Conservation (phyloP, 805 yeast species). For the Isabelozyma heimii region DNA sequence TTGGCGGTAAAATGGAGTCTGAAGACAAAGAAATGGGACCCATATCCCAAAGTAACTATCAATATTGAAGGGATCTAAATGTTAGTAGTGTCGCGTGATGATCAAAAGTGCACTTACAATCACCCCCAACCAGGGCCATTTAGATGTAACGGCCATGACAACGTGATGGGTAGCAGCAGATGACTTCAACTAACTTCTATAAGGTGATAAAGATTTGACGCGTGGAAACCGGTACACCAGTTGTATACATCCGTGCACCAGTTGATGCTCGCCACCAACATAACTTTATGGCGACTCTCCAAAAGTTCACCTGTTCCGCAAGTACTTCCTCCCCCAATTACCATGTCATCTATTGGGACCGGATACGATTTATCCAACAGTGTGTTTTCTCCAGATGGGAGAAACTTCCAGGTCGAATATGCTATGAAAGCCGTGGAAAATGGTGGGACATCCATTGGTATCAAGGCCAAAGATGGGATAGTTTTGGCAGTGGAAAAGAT, state of each 20-base stretch:
- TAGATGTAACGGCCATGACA: slow-evolving; percentile 34
- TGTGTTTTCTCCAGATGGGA: slow-evolving; percentile 90
- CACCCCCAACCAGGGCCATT: slow-evolving; percentile 51
- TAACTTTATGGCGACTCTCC: not conserved
- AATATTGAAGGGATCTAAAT: slow-evolving; percentile 60
- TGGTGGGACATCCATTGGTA: slow-evolving; percentile 93
- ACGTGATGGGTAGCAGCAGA: not conserved
- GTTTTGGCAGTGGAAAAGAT: slow-evolving; percentile 98
- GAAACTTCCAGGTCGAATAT: slow-evolving; percentile 96
- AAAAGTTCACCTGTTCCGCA: not conserved
- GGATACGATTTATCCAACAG: slow-evolving; percentile 98
- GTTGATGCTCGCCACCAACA: not conserved
- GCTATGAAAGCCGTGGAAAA: slow-evolving; percentile 97
- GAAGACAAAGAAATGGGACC: slow-evolving; percentile 58
- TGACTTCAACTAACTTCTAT: not conserved
- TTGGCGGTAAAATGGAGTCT: slow-evolving; percentile 34
- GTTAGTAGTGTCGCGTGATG: slow-evolving; percentile 10
- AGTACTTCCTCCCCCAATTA: not conserved
- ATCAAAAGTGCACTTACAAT: slow-evolving; percentile 20
- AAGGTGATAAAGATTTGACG: not conserved
- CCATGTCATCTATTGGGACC: slow-evolving; percentile 90
- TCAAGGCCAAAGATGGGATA: slow-evolving; percentile 87
- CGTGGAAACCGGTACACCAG: not conserved
- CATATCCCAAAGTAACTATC: slow-evolving; percentile 59
- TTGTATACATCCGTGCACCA: not conserved